These are phyloP conservation scores for Eimeria brunetti DNA, from an alignment of 169 alveolate genomes.

Conservation along the genomic window DNA sequence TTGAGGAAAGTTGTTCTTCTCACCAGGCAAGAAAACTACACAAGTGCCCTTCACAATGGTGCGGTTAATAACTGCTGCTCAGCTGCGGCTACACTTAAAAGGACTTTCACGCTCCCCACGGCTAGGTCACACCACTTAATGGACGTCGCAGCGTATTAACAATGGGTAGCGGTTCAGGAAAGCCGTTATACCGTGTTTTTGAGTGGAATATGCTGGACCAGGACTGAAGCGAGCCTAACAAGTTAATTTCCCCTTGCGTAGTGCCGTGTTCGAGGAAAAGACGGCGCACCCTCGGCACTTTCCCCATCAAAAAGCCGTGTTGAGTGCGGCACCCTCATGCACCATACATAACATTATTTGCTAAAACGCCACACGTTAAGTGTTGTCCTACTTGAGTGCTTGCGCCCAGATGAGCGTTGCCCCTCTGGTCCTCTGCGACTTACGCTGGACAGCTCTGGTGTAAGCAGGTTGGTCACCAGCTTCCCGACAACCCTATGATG, in stretches of 20 bases:
- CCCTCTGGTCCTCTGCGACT: constrained; percentile 10
- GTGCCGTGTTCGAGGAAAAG: no score
- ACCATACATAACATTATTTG: background rate
- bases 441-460: background rate
- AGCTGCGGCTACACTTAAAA: background rate
- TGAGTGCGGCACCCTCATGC: background rate
- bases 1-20: no score
- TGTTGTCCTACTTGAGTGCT: background rate
- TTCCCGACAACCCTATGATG: background rate
- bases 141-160: background rate
- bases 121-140: background rate
- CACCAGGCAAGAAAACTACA: no score
- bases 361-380: background rate
- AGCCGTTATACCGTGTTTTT: background rate
- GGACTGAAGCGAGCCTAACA: background rate
- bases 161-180: background rate
- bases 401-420: background rate
- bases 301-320: background rate
- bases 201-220: background rate
- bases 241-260: no score
- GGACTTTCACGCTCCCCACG: background rate
- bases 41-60: no score
- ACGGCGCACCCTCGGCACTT: no score
- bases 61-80: background rate
- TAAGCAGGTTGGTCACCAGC: background rate